Percentiles rank a stretch among this genome's conserved stretches.
Conservation (phyloP, 163 green algal genomes). For the Prototheca wickerhamii region DNA sequence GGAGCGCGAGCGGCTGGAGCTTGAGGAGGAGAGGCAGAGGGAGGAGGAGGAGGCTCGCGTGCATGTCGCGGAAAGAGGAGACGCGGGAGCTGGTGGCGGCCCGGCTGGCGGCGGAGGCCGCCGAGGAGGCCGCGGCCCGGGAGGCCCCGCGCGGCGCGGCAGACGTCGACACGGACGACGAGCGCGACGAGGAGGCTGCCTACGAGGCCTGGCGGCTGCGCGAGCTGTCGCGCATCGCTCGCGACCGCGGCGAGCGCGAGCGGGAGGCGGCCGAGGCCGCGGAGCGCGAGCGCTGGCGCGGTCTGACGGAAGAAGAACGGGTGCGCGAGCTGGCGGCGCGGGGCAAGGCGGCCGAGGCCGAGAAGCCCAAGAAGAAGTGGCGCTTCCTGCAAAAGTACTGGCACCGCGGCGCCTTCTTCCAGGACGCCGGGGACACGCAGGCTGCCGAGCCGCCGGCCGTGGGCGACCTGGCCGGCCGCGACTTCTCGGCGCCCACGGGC, state of each 20-base stretch:
- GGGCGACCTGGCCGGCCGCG: slow-evolving; percentile 67
- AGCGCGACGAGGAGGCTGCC: slow-evolving; percentile 53
- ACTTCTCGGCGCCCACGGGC: slow-evolving; percentile 81
- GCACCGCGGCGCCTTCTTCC: slow-evolving; percentile 95
- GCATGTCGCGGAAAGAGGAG: slow-evolving; percentile 57
- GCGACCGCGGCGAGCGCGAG: slow-evolving; percentile 20
- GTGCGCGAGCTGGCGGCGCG: background rate
- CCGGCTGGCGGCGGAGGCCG: slow-evolving; percentile 40
- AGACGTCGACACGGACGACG: slow-evolving; percentile 90
- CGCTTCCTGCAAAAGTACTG: slow-evolving; percentile 45
- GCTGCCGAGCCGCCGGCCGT: slow-evolving; percentile 35
- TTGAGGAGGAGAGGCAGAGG: slow-evolving; percentile 48
- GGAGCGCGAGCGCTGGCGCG: slow-evolving; percentile 9
- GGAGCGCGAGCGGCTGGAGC: slow-evolving; percentile 61
- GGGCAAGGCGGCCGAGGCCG: background rate
- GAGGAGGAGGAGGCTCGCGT: slow-evolving; percentile 40
- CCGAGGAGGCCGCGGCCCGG: slow-evolving; percentile 18
- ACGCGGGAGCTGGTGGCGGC: slow-evolving; percentile 51
- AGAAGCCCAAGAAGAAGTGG: slow-evolving; percentile 10
- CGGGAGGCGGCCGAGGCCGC: background rate
- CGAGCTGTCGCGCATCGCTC: slow-evolving; percentile 70
- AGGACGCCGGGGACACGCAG: slow-evolving; percentile 35
- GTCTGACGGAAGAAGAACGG: slow-evolving; percentile 8
- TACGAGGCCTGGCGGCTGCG: slow-evolving; percentile 77
- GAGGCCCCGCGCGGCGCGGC: slow-evolving; percentile 23